Evolutionary conservation across 2,329 filamentous ascomycete species (phyloP).

Genomic region (Aspergillus ochraceus): DNA sequence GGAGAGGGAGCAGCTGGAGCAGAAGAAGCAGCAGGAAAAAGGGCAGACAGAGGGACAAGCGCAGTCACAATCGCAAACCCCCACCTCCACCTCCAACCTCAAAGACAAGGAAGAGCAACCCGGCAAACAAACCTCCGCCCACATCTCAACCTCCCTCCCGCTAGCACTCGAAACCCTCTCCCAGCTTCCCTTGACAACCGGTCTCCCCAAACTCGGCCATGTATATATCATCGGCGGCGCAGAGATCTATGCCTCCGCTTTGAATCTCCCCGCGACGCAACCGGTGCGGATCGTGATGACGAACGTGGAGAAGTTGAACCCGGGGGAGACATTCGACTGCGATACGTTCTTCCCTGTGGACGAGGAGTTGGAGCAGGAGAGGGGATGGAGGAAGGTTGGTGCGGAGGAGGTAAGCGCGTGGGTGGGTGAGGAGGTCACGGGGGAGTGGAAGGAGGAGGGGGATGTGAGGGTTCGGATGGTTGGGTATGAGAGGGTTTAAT

Average conservation of each 20-base stretch:
- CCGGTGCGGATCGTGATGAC: constrained; percentile 43
- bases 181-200: not conserved
- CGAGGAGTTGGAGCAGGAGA: constrained; percentile 27
- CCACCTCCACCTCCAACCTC: too few relatives aligned
- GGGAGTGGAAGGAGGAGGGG: constrained; percentile 49
- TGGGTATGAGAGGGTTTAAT: constrained; percentile 40
- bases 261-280: constrained; percentile 40
- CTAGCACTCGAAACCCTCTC: constrained; percentile 49
- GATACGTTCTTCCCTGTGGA: constrained; percentile 51
- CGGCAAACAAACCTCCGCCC: not conserved
- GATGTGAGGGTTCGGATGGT: constrained; percentile 52
- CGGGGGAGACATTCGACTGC: constrained; percentile 41
- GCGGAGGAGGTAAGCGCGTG: constrained; percentile 39
- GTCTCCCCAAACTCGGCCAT: constrained; percentile 48
- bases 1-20: constrained; percentile 28
- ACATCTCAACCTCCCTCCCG: not conserved
- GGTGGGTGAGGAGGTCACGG: constrained; percentile 43
- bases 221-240: constrained; percentile 89
- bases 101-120: not conserved
- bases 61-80: too few relatives aligned
- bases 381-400: constrained; percentile 35
- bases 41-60: constrained; percentile 2
- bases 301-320: constrained; percentile 33
- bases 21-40: constrained; percentile 29
- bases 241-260: constrained; percentile 75